Conservation (phyloP, 208 protist species). For the Tritrichomonas foetus region DNA sequence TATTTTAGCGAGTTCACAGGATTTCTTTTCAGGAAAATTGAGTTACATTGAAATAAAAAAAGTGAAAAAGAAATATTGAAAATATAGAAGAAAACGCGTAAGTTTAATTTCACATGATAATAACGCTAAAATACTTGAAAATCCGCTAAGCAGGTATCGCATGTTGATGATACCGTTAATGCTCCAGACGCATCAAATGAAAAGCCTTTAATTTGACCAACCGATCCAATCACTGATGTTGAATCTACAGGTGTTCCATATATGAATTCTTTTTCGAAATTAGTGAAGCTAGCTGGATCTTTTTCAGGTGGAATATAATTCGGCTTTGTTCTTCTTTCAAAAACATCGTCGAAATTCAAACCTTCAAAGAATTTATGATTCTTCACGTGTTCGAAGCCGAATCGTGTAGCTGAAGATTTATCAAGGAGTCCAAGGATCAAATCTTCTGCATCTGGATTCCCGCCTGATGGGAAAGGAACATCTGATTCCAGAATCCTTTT, state of each 20-base stretch:
- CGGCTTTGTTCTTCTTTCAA: not conserved
- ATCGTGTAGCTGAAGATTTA: not conserved
- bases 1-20: no score
- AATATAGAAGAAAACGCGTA: no score
- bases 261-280: not conserved
- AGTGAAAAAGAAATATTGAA: no score
- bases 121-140: no score
- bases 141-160: no score
- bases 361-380: not conserved
- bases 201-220: no score
- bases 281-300: not conserved
- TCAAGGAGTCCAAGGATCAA: not conserved
- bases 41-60: no score
- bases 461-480: not conserved
- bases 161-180: no score
- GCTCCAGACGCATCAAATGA: no score
- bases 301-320: not conserved
- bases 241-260: not conserved
- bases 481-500: not conserved
- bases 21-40: no score
- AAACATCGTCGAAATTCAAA: not conserved
- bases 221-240: no score
- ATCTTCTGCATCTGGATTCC: not conserved
- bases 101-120: no score
- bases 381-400: not conserved